phyloP scores from a whole-genome alignment of 2,329 filamentous ascomycete genomes.

The Paecilomyces dactylethromorphus region DNA sequence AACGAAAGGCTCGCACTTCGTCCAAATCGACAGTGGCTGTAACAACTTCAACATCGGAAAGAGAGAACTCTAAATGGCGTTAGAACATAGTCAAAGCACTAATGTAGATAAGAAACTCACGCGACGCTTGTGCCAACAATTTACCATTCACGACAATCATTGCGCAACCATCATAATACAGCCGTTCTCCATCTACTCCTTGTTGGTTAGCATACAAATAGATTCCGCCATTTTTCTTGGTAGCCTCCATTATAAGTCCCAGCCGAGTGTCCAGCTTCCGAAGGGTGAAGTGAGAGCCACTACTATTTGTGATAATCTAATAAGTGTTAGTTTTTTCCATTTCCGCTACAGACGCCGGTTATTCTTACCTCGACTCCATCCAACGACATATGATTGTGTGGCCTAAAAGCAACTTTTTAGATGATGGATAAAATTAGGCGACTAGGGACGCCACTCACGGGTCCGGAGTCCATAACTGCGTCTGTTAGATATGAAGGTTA shows the following conservation, averaged over 20 bases:
- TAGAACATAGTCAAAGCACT: neutral
- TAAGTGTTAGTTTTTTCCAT: neutral
- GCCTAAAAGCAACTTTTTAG: conserved; percentile 14
- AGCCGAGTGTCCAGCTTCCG: conserved; percentile 60
- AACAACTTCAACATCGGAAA: conserved; percentile 54
- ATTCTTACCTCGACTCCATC: conserved; percentile 65
- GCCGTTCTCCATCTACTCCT: conserved; percentile 50
- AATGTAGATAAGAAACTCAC: neutral
- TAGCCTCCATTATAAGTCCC: conserved; percentile 58
- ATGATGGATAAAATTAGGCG: conserved; percentile 11
- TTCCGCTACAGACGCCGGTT: conserved; percentile 24
- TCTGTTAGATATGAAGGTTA: conserved; percentile 51
- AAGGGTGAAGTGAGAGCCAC: conserved; percentile 57
- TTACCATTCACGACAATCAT: conserved; percentile 57
- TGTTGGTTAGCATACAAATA: conserved; percentile 48
- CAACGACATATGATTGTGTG: conserved; percentile 53
- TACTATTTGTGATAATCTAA: neutral
- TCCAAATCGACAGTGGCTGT: conserved; percentile 61
- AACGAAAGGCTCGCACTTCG: conserved; percentile 49
- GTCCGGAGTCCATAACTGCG: conserved; percentile 55
- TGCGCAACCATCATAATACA: conserved; percentile 55
- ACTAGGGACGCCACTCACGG: neutral
- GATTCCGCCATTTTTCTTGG: conserved; percentile 37
- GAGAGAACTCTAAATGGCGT: conserved; percentile 11
- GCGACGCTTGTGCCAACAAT: neutral